These are phyloP conservation scores for Microthyrium microscopicum DNA, from an alignment of 2,329 filamentous ascomycete genomes.

Conservation along the genomic window DNA sequence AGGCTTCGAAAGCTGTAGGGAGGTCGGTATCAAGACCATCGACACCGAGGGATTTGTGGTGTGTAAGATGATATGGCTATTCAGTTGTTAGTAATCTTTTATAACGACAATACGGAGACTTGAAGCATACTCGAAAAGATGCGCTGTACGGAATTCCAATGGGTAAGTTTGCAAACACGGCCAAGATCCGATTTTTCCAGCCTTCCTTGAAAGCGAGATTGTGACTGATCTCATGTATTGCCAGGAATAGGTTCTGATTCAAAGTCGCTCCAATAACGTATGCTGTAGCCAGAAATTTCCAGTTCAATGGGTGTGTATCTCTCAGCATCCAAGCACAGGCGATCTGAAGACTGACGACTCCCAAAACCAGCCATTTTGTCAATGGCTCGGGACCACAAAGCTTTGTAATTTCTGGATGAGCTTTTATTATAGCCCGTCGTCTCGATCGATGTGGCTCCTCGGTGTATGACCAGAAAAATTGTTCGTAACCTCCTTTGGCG, in stretches of 20 bases:
- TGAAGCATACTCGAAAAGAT: conserved; percentile 58
- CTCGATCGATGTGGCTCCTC: conserved; percentile 91
- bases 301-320: conserved; percentile 63
- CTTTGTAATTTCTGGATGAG: conserved; percentile 94
- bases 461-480: conserved; percentile 98
- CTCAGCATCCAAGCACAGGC: conserved; percentile 60
- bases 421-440: conserved; percentile 89
- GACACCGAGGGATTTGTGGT: conserved; percentile 96
- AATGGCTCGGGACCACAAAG: conserved; percentile 90
- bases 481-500: conserved; percentile 23
- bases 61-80: conserved; percentile 88
- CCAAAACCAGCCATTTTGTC: conserved; percentile 81
- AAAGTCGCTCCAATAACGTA: conserved; percentile 88
- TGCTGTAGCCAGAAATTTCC: conserved; percentile 69
- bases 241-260: conserved; percentile 96
- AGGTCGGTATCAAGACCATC: conserved; percentile 93
- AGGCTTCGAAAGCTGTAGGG: conserved; percentile 75
- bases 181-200: conserved; percentile 65
- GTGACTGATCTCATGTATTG: conserved; percentile 97
- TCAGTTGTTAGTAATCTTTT: not conserved
- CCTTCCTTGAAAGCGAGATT: conserved; percentile 83
- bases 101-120: not conserved
- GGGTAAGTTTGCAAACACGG: conserved; percentile 86
- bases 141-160: conserved; percentile 94
- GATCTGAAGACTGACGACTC: conserved; percentile 71